Percentiles rank a stretch among this genome's conserved stretches.
phyloP scores from a whole-genome alignment of 1,284 basidiomycete species.

The Somion occarium region DNA sequence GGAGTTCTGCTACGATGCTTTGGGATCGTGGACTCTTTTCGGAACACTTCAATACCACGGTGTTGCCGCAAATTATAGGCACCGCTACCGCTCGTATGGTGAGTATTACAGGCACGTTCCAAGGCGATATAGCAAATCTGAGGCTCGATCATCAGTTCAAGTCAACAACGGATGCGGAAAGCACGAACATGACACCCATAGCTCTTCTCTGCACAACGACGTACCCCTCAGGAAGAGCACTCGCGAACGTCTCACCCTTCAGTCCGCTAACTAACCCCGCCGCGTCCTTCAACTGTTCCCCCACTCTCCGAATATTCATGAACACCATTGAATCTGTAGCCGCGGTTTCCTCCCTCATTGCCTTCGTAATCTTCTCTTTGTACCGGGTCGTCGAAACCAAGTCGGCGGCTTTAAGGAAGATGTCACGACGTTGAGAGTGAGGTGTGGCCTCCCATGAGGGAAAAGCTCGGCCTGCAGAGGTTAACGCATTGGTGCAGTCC shows the following conservation, averaged over 20 bases:
- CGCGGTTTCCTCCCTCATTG: constrained; percentile 36
- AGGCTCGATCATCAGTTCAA: background rate
- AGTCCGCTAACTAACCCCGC: constrained; percentile 6
- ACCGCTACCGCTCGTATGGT: constrained; percentile 4
- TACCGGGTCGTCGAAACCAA: constrained; percentile 39
- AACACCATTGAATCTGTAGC: constrained; percentile 23
- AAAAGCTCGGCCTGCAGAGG: constrained; percentile 43
- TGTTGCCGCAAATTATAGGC: constrained; percentile 12
- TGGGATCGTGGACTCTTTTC: constrained; percentile 10
- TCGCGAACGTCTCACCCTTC: constrained; percentile 11
- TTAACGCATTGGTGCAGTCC: constrained; percentile 45
- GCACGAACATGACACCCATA: constrained; percentile 12
- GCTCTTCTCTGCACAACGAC: constrained; percentile 7
- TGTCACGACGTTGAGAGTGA: constrained; percentile 34
- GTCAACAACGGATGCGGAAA: background rate
- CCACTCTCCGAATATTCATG: constrained; percentile 15
- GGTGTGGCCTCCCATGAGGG: constrained; percentile 41
- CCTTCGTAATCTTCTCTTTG: constrained; percentile 29
- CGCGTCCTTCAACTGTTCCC: constrained; percentile 15
- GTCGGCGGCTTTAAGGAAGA: constrained; percentile 43
- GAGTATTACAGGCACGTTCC: constrained; percentile 12
- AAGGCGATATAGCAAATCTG: constrained; percentile 13
- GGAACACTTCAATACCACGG: constrained; percentile 12
- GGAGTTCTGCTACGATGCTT: constrained; percentile 9
- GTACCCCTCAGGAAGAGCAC: constrained; percentile 8